phyloP scores from a whole-genome alignment of 78 protist species.

The Dictyostelium brefeldianum region DNA sequence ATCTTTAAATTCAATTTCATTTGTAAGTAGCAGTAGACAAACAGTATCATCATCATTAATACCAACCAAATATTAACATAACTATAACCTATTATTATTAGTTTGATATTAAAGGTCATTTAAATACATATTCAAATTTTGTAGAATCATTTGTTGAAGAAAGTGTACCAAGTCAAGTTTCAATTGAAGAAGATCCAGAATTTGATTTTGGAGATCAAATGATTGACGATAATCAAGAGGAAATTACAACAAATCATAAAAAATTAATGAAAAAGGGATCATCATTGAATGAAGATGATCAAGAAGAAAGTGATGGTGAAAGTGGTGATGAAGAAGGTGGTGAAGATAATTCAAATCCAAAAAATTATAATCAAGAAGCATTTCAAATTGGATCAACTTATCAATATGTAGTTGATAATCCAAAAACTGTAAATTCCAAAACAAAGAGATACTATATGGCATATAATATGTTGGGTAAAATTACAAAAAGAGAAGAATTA shows the following conservation, averaged over 20 bases:
- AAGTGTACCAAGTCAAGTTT: neutral
- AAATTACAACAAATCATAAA: neutral
- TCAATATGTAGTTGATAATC: neutral
- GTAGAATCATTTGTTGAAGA: neutral
- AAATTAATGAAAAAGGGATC: neutral
- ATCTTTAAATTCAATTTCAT: constrained; percentile 35
- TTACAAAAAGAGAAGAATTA: constrained; percentile 51
- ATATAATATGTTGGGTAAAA: constrained; percentile 54
- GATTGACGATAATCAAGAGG: constrained; percentile 32
- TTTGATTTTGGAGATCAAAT: neutral
- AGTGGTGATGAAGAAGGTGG: neutral
- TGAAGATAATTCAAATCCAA: neutral
- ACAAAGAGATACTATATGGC: constrained; percentile 53
- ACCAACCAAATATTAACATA: neutral
- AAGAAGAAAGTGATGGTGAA: neutral
- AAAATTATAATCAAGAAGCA: constrained; percentile 20
- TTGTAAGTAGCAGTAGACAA: neutral
- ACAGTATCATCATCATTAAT: neutral
- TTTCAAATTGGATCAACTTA: constrained; percentile 67
- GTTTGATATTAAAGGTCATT: constrained; percentile 7
- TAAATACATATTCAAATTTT: constrained; percentile 11
- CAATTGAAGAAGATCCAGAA: neutral
- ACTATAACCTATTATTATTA: neutral
- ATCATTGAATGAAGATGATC: neutral
- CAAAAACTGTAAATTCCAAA: neutral